Percentiles rank a stretch among this genome's conserved stretches.
phyloP scores from a whole-genome alignment of 208 protist species.

The Endotrypanum monterogeii region DNA sequence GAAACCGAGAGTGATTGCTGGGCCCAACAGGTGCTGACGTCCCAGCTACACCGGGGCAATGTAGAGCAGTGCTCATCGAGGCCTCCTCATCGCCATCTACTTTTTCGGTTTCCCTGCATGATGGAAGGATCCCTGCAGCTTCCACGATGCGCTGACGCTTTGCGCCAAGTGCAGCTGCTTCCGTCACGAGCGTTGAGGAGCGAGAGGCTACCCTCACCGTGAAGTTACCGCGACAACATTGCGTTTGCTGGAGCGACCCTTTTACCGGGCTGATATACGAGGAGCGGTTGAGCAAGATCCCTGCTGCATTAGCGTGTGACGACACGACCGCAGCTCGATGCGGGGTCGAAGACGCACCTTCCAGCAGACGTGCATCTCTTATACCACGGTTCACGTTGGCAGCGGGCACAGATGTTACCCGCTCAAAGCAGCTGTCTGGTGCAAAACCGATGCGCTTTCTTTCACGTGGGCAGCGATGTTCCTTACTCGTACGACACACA shows the following conservation, averaged over 20 bases:
- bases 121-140: background rate
- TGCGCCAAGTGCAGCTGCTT: slow-evolving; percentile 22
- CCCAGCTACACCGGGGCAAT: background rate
- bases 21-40: background rate
- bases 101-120: background rate
- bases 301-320: background rate
- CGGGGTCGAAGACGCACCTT: background rate
- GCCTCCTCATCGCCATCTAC: background rate
- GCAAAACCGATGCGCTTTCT: slow-evolving; percentile 33
- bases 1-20: background rate
- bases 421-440: slow-evolving; percentile 7
- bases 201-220: slow-evolving; percentile 27
- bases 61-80: background rate
- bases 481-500: background rate
- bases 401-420: slow-evolving; percentile 24
- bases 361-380: background rate
- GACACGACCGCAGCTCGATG: background rate
- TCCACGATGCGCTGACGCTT: slow-evolving; percentile 13
- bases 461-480: background rate
- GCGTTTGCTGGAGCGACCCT: no score
- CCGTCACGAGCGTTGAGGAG: slow-evolving; percentile 25
- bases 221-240: slow-evolving; percentile 4
- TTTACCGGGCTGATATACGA: background rate
- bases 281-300: background rate
- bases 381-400: slow-evolving; percentile 26